These are phyloP conservation scores for Hymenoscyphus fructigenus DNA, from an alignment of 2,329 filamentous ascomycete genomes.

Conservation along the genomic window DNA sequence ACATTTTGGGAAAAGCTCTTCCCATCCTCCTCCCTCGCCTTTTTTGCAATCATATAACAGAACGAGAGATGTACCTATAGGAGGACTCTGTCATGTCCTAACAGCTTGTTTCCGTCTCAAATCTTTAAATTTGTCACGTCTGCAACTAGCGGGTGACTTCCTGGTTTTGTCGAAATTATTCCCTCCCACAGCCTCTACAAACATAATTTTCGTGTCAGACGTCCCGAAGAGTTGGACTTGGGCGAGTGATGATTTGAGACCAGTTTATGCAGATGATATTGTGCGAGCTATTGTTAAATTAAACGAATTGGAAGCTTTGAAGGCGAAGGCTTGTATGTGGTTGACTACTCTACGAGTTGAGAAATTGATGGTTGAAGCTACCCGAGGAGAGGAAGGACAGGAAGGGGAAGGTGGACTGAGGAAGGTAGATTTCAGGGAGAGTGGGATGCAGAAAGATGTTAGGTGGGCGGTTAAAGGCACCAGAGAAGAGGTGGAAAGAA, in stretches of 20 bases:
- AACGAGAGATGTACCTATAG: slow-evolving; percentile 27
- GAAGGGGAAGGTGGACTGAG: background rate
- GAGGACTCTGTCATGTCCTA: slow-evolving; percentile 27
- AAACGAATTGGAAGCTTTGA: slow-evolving; percentile 19
- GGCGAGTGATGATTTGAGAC: slow-evolving; percentile 10
- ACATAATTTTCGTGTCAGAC: slow-evolving; percentile 14
- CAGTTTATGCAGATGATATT: slow-evolving; percentile 23
- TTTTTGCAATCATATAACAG: slow-evolving; percentile 20
- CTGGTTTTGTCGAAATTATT: slow-evolving; percentile 3
- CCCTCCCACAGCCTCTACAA: background rate
- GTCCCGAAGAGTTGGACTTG: slow-evolving; percentile 21
- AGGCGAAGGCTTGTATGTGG: slow-evolving; percentile 19
- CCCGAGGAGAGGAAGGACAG: slow-evolving; percentile 7
- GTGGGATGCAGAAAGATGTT: slow-evolving; percentile 21
- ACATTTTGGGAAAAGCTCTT: background rate
- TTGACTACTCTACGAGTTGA: slow-evolving; percentile 16
- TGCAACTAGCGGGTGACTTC: slow-evolving; percentile 26
- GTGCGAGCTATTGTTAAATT: slow-evolving; percentile 17
- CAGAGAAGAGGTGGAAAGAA: slow-evolving; percentile 15
- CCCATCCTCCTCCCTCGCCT: slow-evolving; percentile 25
- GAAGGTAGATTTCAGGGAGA: slow-evolving; percentile 24
- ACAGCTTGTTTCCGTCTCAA: slow-evolving; percentile 24
- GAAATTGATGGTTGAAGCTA: slow-evolving; percentile 9
- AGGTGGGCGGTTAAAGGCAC: slow-evolving; percentile 25
- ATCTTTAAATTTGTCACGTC: slow-evolving; percentile 22